phyloP scores from a whole-genome alignment of 306 rosid species.

The Malus orientalis region DNA sequence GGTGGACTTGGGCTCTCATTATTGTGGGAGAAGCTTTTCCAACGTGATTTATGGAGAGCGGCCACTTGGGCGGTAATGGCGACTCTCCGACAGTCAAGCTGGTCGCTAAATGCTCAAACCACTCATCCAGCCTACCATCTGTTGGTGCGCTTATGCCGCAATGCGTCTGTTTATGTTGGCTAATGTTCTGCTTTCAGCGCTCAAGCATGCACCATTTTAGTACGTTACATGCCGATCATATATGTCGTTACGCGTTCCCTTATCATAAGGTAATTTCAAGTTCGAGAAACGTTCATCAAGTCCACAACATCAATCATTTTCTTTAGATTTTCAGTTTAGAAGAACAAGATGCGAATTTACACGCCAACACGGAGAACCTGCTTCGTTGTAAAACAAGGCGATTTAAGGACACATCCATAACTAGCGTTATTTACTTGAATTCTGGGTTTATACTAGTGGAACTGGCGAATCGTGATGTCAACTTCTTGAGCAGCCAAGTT shows the following conservation, averaged over 20 bases:
- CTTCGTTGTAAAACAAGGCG: neutral
- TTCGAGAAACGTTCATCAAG: neutral
- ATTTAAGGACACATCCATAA: no score
- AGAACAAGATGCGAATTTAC: neutral
- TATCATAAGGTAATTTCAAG: neutral
- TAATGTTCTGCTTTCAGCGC: no score
- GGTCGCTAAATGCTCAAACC: no score
- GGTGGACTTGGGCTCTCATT: no score
- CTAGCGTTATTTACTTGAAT: neutral
- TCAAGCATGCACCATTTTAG: neutral
- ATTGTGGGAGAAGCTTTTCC: no score
- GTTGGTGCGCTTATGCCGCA: neutral
- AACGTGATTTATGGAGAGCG: no score
- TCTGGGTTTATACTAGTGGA: neutral
- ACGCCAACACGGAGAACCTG: neutral
- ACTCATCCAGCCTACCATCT: no score
- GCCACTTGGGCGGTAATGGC: no score
- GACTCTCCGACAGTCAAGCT: no score
- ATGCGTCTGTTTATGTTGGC: neutral
- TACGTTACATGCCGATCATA: no score
- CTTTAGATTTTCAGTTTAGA: neutral
- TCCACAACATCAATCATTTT: neutral
- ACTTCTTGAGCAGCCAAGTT: slow-evolving; percentile 54
- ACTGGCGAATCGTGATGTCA: slow-evolving; percentile 13
- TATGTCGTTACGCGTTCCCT: no score